These are phyloP conservation scores for Pleoardoris graminearum DNA, from an alignment of 2,329 filamentous ascomycete species.

Conservation along the genomic window DNA sequence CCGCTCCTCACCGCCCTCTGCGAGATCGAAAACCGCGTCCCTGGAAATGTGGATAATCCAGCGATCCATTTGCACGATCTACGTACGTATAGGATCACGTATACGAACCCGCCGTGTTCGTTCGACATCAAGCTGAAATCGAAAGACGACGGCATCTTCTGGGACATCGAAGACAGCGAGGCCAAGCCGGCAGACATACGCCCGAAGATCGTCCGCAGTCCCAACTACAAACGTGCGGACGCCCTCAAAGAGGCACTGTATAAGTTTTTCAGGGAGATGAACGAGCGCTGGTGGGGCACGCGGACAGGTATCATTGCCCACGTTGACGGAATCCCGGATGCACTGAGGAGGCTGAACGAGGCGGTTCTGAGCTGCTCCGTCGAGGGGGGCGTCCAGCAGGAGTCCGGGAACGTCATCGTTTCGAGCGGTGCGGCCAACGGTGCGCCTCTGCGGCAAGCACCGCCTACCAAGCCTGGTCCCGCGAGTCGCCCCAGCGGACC, in stretches of 20 bases:
- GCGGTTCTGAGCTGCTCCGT: slow-evolving; percentile 41
- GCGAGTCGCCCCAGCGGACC: neutral
- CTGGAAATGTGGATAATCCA: slow-evolving; percentile 31
- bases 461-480: no score
- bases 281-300: slow-evolving; percentile 45
- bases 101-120: slow-evolving; percentile 45
- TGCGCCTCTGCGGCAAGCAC: neutral
- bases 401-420: neutral
- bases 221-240: slow-evolving; percentile 35
- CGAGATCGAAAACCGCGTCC: slow-evolving; percentile 58
- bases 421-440: neutral
- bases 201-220: slow-evolving; percentile 28
- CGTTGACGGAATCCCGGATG: slow-evolving; percentile 39
- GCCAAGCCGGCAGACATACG: slow-evolving; percentile 27
- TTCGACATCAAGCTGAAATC: slow-evolving; percentile 44
- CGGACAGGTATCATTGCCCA: slow-evolving; percentile 44
- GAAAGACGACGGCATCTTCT: slow-evolving; percentile 39
- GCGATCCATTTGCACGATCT: slow-evolving; percentile 40
- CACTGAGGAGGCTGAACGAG: slow-evolving; percentile 44
- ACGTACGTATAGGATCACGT: slow-evolving; percentile 45
- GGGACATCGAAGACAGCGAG: slow-evolving; percentile 45
- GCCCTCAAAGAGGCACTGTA: slow-evolving; percentile 38
- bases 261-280: slow-evolving; percentile 35
- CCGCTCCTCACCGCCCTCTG: slow-evolving; percentile 66
- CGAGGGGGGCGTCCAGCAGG: slow-evolving; percentile 29